Evolutionary conservation across 2,329 filamentous ascomycete genomes (phyloP).

Genomic region (Trichophyton schoenleinii): DNA sequence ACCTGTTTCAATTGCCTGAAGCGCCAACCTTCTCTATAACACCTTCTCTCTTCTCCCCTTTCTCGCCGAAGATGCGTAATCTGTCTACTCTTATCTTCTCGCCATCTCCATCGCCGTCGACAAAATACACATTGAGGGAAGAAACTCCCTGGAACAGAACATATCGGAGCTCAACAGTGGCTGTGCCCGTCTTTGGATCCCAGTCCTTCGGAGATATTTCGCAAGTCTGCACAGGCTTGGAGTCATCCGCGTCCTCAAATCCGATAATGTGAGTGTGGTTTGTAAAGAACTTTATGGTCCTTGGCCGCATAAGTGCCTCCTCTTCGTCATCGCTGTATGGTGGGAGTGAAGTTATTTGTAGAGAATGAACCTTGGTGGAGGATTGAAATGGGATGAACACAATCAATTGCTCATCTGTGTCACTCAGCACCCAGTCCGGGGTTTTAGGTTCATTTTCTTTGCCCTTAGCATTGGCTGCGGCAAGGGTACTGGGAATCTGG

Average conservation of each 20-base stretch:
- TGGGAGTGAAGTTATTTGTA: constrained; percentile 72
- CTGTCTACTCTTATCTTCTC: constrained; percentile 67
- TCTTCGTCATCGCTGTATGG: constrained; percentile 53
- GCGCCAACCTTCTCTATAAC: constrained; percentile 92
- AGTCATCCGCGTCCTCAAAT: constrained; percentile 88
- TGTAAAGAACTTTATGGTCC: constrained; percentile 70
- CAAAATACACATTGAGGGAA: constrained; percentile 76
- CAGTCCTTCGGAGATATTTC: constrained; percentile 65
- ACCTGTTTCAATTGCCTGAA: constrained; percentile 43
- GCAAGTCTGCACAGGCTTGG: constrained; percentile 65
- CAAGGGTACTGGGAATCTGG: constrained; percentile 52
- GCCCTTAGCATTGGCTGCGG: constrained; percentile 20
- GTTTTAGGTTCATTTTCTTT: constrained; percentile 41
- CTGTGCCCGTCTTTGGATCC: constrained; percentile 60
- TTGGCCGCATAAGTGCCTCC: constrained; percentile 59
- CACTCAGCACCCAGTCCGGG: constrained; percentile 87
- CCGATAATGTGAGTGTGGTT: constrained; percentile 85
- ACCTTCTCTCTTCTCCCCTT: constrained; percentile 80
- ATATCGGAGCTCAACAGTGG: constrained; percentile 62
- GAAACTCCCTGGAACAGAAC: constrained; percentile 96
- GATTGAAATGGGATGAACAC: constrained; percentile 83
- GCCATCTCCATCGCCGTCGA: constrained; percentile 67
- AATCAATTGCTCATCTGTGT: constrained; percentile 93
- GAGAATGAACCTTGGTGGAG: constrained; percentile 76
- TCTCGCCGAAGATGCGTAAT: constrained; percentile 63